phyloP scores from a whole-genome alignment of 352 stramenopile species.

The Pythium pyrilobum region DNA sequence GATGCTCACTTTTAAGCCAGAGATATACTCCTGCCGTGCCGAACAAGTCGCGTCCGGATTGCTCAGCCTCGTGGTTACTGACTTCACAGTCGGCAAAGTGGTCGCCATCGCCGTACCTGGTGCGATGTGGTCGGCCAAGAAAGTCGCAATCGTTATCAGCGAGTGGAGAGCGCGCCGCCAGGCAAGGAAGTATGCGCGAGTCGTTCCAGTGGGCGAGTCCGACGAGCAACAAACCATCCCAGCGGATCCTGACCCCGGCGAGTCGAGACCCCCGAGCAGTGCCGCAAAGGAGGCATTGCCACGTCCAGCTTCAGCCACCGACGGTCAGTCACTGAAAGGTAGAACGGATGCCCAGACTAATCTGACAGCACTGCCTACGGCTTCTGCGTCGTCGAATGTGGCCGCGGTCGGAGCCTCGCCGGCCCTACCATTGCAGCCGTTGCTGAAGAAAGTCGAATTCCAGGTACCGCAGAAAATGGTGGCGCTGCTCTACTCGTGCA shows the following conservation, averaged over 20 bases:
- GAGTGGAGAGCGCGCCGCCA: slow-evolving; percentile 14
- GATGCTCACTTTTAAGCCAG: slow-evolving; percentile 61
- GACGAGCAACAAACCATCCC: too few species aligned
- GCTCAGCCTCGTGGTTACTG: slow-evolving; percentile 63
- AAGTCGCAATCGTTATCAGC: not conserved
- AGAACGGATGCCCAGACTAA: too few species aligned
- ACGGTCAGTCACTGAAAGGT: too few species aligned
- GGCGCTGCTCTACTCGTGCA: slow-evolving; percentile 71
- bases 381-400: too few species aligned
- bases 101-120: slow-evolving; percentile 28
- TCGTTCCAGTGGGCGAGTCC: not conserved
- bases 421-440: not conserved
- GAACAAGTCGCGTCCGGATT: slow-evolving; percentile 63
- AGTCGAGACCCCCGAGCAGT: too few species aligned
- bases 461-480: slow-evolving; percentile 81
- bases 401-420: too few species aligned
- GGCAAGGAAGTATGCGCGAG: not conserved
- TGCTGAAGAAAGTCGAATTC: slow-evolving; percentile 52
- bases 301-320: too few species aligned
- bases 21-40: slow-evolving; percentile 41
- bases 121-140: slow-evolving; percentile 14
- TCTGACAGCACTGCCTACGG: too few species aligned
- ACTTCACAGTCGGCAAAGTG: slow-evolving; percentile 69
- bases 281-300: too few species aligned
- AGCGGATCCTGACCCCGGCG: too few species aligned